Evolutionary conservation across 2,329 filamentous ascomycete species (phyloP).

Genomic region (Talaromyces funiculosus): DNA sequence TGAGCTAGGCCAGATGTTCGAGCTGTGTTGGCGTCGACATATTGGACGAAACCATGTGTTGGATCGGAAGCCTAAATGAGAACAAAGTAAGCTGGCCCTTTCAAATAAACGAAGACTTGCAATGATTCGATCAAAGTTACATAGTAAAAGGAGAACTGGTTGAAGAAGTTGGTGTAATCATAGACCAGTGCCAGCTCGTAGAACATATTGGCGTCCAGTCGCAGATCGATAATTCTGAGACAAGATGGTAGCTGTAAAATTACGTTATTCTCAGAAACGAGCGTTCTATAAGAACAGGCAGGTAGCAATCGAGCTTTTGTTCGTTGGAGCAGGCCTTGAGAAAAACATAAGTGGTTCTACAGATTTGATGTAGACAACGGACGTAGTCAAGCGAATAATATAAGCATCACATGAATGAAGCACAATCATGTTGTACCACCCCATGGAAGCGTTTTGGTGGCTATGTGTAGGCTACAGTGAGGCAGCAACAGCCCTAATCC

Average conservation of each 20-base stretch:
- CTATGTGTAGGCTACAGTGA: neutral
- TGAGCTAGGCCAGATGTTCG: conserved; percentile 54
- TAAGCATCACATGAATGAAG: neutral
- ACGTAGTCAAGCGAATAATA: neutral
- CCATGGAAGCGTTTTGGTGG: neutral
- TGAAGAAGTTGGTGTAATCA: conserved; percentile 39
- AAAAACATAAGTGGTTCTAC: neutral
- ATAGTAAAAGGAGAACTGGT: conserved; percentile 49
- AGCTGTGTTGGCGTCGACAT: conserved; percentile 55
- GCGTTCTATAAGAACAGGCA: neutral
- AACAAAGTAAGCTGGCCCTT: neutral
- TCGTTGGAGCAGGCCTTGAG: neutral
- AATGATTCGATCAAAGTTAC: conserved; percentile 21
- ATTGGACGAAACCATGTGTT: conserved; percentile 69
- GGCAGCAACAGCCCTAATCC: conserved; percentile 1
- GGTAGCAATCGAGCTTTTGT: neutral
- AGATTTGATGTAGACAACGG: neutral
- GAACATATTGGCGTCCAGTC: neutral
- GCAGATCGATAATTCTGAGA: neutral
- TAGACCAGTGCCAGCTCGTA: neutral
- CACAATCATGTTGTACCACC: neutral
- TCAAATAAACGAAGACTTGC: neutral
- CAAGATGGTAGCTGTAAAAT: neutral
- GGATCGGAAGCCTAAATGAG: conserved; percentile 52
- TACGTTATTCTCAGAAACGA: neutral